phyloP scores from a whole-genome alignment of 140 eudicot species.

The Cichorium intybus region DNA sequence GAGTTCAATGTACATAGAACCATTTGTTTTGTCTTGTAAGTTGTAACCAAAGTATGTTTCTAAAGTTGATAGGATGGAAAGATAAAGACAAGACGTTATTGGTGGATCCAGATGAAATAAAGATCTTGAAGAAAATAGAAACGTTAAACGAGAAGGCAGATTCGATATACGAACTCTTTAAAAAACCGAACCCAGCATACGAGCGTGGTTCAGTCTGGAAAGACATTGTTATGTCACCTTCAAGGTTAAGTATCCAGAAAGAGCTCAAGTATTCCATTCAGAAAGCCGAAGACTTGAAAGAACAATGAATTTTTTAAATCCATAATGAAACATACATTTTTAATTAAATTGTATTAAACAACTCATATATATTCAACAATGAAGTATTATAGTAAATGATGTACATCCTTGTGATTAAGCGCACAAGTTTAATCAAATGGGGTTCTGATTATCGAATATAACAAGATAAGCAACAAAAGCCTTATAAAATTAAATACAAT shows the following conservation, averaged over 20 bases:
- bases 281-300: constrained; percentile 50
- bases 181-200: constrained; percentile 47
- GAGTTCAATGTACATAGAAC: no score
- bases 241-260: constrained; percentile 76
- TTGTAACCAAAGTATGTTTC: constrained; percentile 8
- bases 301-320: not conserved
- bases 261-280: constrained; percentile 84
- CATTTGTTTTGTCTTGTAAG: not conserved
- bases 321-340: not conserved
- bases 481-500: not conserved
- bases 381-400: not conserved
- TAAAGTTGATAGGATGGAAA: constrained; percentile 96
- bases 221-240: constrained; percentile 92
- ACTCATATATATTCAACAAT: not conserved
- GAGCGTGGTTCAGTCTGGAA: constrained; percentile 79
- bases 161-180: constrained; percentile 68
- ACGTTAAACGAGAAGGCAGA: constrained; percentile 72
- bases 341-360: not conserved
- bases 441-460: no score
- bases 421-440: no score
- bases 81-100: constrained; percentile 85
- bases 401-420: no score
- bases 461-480: not conserved
- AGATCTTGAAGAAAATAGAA: constrained; percentile 47
- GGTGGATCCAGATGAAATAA: constrained; percentile 94